Conservation (phyloP, 441 rosid species). For the Biscutella auriculata region DNA sequence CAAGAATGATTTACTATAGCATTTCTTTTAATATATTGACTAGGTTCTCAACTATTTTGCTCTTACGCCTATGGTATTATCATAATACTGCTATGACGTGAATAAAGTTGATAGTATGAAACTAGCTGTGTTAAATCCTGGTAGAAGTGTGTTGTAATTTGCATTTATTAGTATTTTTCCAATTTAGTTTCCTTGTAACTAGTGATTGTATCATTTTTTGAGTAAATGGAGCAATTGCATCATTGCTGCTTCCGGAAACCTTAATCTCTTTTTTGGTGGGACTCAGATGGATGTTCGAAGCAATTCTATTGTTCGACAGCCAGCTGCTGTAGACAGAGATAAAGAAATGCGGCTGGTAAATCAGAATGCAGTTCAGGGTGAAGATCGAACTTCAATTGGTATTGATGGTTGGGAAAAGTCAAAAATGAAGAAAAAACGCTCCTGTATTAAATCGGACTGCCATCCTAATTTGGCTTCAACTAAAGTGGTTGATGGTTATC, state of each 20-base stretch:
- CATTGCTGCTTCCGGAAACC: not conserved
- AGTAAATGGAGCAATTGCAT: no score
- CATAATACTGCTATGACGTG: not conserved
- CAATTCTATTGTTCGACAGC: conserved; percentile 50
- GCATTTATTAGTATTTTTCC: not conserved
- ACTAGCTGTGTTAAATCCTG: not conserved
- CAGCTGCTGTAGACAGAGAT: conserved; percentile 59
- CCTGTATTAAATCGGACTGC: conserved; percentile 66
- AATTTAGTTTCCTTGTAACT: not conserved
- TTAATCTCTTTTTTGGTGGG: conserved; percentile 16
- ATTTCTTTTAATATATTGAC: not conserved
- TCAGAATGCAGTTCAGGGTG: conserved; percentile 44
- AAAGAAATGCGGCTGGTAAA: conserved; percentile 53
- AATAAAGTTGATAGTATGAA: not conserved
- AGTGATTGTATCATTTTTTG: no score
- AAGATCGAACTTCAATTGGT: conserved; percentile 47
- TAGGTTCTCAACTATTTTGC: not conserved
- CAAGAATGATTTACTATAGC: not conserved
- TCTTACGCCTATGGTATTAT: not conserved
- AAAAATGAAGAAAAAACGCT: conserved; percentile 87
- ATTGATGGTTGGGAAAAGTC: conserved; percentile 91
- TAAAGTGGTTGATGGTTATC: conserved; percentile 51
- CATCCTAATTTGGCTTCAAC: conserved; percentile 39
- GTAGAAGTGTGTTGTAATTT: not conserved
- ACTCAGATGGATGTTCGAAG: conserved; percentile 62